A percentile compares a stretch with the other conserved stretches of the same genome.
These are phyloP conservation scores for Volvox africanus DNA, from an alignment of 139 green algal species.

Conservation along the genomic window DNA sequence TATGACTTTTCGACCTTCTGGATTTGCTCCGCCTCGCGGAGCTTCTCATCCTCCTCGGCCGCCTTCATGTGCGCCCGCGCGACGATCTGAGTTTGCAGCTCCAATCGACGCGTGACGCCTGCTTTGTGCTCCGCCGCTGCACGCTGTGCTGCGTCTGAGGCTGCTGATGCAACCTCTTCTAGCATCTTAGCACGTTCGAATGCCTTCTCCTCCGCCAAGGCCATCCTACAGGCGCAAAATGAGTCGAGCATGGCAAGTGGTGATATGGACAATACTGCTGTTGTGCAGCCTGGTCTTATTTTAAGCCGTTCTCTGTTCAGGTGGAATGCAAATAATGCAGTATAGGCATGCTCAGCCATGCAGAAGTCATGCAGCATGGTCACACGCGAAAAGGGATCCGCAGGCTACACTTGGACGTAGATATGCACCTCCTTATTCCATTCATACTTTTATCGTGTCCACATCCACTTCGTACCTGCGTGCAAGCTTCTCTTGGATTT, in stretches of 20 bases:
- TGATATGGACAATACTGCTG: no score
- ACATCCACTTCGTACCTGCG: slow-evolving; percentile 32
- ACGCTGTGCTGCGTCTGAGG: slow-evolving; percentile 18
- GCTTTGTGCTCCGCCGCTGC: slow-evolving; percentile 18
- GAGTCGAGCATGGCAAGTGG: no score
- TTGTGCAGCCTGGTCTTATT: no score
- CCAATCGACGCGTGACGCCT: slow-evolving; percentile 57
- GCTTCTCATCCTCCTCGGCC: slow-evolving; percentile 66
- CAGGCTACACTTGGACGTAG: no score
- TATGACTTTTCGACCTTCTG: slow-evolving; percentile 43
- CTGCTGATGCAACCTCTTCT: slow-evolving; percentile 1
- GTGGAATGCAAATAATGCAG: no score
- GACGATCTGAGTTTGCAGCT: slow-evolving; percentile 71
- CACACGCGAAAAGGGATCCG: no score
- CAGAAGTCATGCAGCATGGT: no score
- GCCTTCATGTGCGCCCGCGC: slow-evolving; percentile 63
- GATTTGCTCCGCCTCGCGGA: slow-evolving; percentile 42
- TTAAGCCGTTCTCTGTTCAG: no score
- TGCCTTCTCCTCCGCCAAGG: slow-evolving; percentile 27
- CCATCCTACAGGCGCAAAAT: background rate
- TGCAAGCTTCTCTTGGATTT: slow-evolving; percentile 64
- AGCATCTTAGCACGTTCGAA: slow-evolving; percentile 41
- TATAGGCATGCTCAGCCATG: no score
- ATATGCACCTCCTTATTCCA: no score
- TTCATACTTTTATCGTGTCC: background rate